Base-by-base conservation (phyloP, 106 monocot species). In the Platanthera guangdongensis region DNA sequence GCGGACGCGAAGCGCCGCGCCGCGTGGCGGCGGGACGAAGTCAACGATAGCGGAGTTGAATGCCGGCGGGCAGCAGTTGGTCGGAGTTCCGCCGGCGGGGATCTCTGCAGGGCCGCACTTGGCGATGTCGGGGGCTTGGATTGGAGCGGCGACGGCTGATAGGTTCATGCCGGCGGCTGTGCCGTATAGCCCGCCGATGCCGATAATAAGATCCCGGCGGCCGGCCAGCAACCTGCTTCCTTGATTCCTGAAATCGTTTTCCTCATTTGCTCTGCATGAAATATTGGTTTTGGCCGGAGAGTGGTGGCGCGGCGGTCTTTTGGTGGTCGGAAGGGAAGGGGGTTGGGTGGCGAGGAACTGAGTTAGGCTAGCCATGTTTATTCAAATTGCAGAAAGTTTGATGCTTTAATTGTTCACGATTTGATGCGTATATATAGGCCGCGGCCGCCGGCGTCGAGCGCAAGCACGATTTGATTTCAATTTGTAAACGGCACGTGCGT, bases 1-100 rank as follows among this genome's bases (percentile, higher is more conserved):
- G 18, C 85, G 85, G 7, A 81, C 68, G 13, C 88, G 77, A 22
- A 86, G 71, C 8, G 83, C 69, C 47, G 50, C 60, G 52, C n/a
- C 12, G 39, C 11, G 28, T 2, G 39, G 18, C 7, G 78, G 52
- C 3, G 71, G 47, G 59, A 46, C 10, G 73, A 80, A 86, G 71
- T 86, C 86, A 12, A 80, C 72, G 53, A 77, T 77, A 52, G 51
- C 22, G 67, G 74, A 46, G 19, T 28, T 57, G 46, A n/a, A 55
- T 2, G 39, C 39, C 39, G 86, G 79, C 13, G 80, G 76, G 60
- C 80, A 83, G 68, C 83, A 83, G 52, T 50, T 30, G 15, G 60
- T 13, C 0, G 82, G 25, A 9, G 11, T 13, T n/a, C 9, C 80
- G 45, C 45, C 60, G 0, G 57, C 28, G 28, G 54, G 75, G 59